A percentile compares a stretch with the other conserved stretches of the same genome.
These are phyloP conservation scores for Emergomyces pasteurianus DNA, from an alignment of 2,329 filamentous ascomycete genomes.

Conservation along the genomic window DNA sequence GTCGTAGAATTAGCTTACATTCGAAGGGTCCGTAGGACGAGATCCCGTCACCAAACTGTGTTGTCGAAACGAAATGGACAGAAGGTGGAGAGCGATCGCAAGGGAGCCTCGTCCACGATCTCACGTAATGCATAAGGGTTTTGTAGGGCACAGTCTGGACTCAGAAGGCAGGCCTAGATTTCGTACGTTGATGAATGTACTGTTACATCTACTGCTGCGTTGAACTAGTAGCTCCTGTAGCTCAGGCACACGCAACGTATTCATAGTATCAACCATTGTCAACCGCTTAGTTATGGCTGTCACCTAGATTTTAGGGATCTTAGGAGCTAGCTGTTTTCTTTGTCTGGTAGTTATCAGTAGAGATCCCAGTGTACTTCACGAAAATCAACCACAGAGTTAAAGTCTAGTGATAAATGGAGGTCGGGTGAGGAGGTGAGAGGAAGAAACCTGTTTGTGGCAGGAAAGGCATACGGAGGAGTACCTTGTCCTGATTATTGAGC, in stretches of 20 bases:
- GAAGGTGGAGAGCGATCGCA: not conserved
- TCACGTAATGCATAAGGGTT: not conserved
- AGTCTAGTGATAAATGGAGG: too few relatives aligned
- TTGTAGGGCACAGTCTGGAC: not conserved
- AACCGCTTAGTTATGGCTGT: not conserved
- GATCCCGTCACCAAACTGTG: not conserved
- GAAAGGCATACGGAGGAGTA: too few relatives aligned
- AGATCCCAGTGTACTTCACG: too few relatives aligned
- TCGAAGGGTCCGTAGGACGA: not conserved
- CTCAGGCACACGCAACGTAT: not conserved
- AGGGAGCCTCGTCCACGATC: not conserved
- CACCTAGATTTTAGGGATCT: too few relatives aligned
- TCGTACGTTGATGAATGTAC: not conserved
- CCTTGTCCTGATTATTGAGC: too few relatives aligned
- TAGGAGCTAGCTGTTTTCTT: too few relatives aligned
- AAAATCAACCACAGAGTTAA: too few relatives aligned
- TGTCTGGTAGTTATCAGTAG: too few relatives aligned
- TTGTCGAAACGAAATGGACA: not conserved
- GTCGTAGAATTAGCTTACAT: not conserved
- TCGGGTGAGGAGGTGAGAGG: too few relatives aligned
- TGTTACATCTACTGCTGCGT: not conserved
- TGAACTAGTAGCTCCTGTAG: not conserved
- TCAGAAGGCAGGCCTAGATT: not conserved
- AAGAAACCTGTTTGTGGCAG: too few relatives aligned
- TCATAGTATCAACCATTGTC: too few relatives aligned